A percentile compares a stretch with the other conserved stretches of the same genome.
Evolutionary conservation across 192 early-diverging fungal genomes (phyloP).

Genomic region (Spizellomyces sp.): DNA sequence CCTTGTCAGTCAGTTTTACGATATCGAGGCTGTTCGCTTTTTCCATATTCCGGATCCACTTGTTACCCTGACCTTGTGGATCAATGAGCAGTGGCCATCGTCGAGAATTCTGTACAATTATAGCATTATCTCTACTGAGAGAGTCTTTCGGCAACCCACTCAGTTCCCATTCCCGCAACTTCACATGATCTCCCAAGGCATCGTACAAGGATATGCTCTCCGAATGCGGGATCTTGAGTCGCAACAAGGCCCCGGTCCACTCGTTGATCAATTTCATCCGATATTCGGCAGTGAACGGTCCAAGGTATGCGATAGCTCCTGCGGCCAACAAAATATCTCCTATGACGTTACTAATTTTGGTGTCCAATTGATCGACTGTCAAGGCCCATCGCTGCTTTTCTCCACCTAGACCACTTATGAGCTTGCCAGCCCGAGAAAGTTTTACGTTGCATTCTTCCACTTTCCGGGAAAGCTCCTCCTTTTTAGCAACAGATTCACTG

Average conservation of each 20-base stretch:
- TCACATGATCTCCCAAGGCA: constrained; percentile 60
- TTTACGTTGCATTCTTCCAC: constrained; percentile 64
- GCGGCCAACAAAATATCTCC: constrained; percentile 60
- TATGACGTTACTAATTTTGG: constrained; percentile 57
- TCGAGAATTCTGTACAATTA: constrained; percentile 64
- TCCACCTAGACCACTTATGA: constrained; percentile 59
- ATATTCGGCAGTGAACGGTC: constrained; percentile 63
- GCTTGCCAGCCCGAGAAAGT: constrained; percentile 57
- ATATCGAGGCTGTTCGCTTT: constrained; percentile 62
- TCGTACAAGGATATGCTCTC: constrained; percentile 57
- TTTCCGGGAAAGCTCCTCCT: constrained; percentile 63
- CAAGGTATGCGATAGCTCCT: constrained; percentile 63
- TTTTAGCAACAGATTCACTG: constrained; percentile 62
- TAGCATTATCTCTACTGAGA: constrained; percentile 59
- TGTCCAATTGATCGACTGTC: constrained; percentile 57
- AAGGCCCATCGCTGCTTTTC: constrained; percentile 65
- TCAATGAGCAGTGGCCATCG: constrained; percentile 67
- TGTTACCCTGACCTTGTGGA: constrained; percentile 68
- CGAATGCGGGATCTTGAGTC: constrained; percentile 64
- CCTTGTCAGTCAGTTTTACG: constrained; percentile 62
- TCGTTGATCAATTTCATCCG: constrained; percentile 46
- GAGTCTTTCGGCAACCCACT: constrained; percentile 61
- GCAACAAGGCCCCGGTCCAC: constrained; percentile 52
- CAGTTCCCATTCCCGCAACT: constrained; percentile 60
- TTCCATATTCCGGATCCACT: constrained; percentile 70